Evolutionary conservation across 1,284 basidiomycete species (phyloP).

Genomic region (Exobasidium cylindrosporum): DNA sequence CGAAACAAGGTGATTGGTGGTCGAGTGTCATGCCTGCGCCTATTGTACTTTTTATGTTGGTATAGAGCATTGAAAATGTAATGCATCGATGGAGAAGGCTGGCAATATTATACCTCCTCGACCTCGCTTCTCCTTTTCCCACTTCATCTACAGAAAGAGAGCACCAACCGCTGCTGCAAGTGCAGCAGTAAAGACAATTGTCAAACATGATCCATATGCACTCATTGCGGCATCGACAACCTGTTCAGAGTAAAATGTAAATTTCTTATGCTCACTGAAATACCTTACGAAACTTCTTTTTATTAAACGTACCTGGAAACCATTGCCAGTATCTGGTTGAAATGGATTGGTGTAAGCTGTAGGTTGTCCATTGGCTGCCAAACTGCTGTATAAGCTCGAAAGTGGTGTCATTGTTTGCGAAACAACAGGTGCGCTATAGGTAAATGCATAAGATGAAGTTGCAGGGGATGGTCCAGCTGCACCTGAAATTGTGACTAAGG

Average conservation of each 20-base stretch:
- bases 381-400: constrained; percentile 4
- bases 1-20: too few species aligned
- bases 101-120: too few species aligned
- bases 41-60: too few species aligned
- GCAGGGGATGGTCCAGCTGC: constrained; percentile 29
- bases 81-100: too few species aligned
- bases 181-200: not conserved
- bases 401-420: constrained; percentile 22
- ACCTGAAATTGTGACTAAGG: constrained; percentile 31
- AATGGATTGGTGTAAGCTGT: constrained; percentile 11
- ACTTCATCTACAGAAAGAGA: too few species aligned
- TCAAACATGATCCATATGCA: not conserved
- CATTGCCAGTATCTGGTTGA: constrained; percentile 11
- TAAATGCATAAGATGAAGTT: constrained; percentile 24
- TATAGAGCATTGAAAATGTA: too few species aligned
- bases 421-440: constrained; percentile 28
- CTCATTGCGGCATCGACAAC: not conserved
- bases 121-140: too few species aligned
- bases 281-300: too few species aligned
- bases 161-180: not conserved
- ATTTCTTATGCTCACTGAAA: too few species aligned
- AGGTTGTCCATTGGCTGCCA: constrained; percentile 12
- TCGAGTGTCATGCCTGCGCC: too few species aligned
- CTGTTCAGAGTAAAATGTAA: not conserved
- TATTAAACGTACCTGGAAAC: constrained; percentile 15